Evolutionary conservation across 768 basidiomycete species (phyloP), one percentile per base, ranked within the genome.

Genomic region (Rhodotorula toruloides): DNA sequence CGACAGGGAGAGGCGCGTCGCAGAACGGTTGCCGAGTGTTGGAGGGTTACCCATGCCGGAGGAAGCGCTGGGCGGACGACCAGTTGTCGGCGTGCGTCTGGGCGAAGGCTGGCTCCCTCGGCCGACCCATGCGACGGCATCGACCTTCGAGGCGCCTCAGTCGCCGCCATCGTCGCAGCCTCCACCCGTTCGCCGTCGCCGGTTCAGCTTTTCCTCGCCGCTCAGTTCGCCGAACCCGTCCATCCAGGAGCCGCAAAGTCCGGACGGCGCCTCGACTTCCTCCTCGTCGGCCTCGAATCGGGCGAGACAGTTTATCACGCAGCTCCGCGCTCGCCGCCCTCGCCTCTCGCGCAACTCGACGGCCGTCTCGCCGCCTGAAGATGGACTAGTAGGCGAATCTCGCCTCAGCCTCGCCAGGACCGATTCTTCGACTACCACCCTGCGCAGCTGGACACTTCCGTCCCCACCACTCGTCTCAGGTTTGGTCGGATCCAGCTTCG

Each of bases 241-340:
- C 4, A n/a, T 29, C 14, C 50, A 36, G 37, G 17, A 2, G 39
- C 8, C n/a, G 11, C 52, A 36, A n/a, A 29, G 5, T 27, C 27
- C 47, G 27, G 27, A 1, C 39, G 32, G 13, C 44, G 36, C 27
- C 19, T 7, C 47, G 19, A 36, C 46, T 2, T 3, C 16, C 34
- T 27, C 47, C 5, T 36, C 61, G 12, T 16, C 37, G 10, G 16
- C 32, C 7, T 36, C 59, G 14, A 21, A 8, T 22, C 52, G 68
- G 0, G 54, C 68, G 12, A 43, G 60, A 8, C 64, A 63, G n/a
- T 70, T 70, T 54, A 46, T 70, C 34, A 63, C 64, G 17, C 50
- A 53, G n/a, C 61, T 70, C 13, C 60, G 68, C 27, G 46, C 68
- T 10, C 54, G 68, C 1, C 60, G 68, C 6, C 68, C 68, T 0